Percentiles rank a stretch among this genome's conserved stretches.
These are phyloP conservation scores for Abrus precatorius DNA, from an alignment of 306 rosid genomes.

Conservation along the genomic window DNA sequence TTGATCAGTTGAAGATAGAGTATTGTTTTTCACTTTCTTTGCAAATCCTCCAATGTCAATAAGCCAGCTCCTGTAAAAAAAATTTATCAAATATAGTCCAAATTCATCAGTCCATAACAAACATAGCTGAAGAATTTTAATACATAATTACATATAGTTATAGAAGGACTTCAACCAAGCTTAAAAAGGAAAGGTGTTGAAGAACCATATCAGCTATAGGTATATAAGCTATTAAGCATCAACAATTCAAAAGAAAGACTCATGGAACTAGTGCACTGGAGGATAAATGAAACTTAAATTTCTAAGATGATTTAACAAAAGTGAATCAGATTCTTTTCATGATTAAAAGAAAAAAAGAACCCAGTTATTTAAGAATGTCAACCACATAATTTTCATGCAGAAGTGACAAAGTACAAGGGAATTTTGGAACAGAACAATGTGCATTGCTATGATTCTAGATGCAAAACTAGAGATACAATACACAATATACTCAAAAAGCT, in stretches of 20 bases:
- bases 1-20: constrained; percentile 58
- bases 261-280: neutral
- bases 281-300: constrained; percentile 26
- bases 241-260: neutral
- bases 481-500: neutral
- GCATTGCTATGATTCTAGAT: neutral
- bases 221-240: neutral
- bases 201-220: neutral
- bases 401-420: neutral
- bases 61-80: constrained; percentile 79
- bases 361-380: neutral
- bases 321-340: neutral
- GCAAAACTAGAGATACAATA: neutral
- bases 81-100: constrained; percentile 41
- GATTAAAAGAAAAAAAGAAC: neutral
- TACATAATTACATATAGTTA: neutral
- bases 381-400: neutral
- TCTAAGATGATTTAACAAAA: neutral
- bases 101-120: constrained; percentile 26
- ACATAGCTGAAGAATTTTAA: constrained; percentile 9
- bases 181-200: constrained; percentile 11
- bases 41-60: constrained; percentile 79
- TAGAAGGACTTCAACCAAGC: neutral
- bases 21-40: constrained; percentile 74
- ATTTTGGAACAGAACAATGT: neutral